These are phyloP conservation scores for Lenzites betulinus DNA, from an alignment of 768 basidiomycete genomes.

Conservation along the genomic window DNA sequence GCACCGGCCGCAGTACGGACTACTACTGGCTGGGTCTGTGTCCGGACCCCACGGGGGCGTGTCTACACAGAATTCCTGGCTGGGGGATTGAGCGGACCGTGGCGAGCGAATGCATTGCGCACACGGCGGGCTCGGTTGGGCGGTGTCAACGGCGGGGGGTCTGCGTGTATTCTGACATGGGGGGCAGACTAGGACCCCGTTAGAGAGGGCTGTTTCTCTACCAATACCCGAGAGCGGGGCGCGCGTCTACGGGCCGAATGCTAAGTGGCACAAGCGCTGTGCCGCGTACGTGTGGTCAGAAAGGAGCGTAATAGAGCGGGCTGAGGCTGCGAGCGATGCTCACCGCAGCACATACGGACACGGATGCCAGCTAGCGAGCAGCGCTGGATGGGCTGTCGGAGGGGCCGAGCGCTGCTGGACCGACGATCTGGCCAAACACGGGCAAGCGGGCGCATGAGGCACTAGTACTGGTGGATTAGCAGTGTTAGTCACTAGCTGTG, in stretches of 20 bases:
- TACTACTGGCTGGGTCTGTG: constrained; percentile 1
- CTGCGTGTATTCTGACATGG: neutral
- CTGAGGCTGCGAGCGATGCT: neutral
- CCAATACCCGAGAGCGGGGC: neutral
- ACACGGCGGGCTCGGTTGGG: neutral
- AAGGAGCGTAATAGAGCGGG: neutral
- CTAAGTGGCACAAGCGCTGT: constrained; percentile 10
- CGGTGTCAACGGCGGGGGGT: neutral
- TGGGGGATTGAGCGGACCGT: constrained; percentile 5
- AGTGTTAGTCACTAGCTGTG: no score
- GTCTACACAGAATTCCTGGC: neutral
- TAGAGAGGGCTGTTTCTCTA: neutral
- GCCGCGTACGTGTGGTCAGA: neutral
- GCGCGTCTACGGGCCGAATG: constrained; percentile 6
- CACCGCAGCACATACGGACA: neutral
- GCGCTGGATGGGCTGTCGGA: neutral
- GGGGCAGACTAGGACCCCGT: neutral
- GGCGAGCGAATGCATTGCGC: neutral
- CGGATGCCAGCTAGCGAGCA: neutral
- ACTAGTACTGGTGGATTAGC: neutral
- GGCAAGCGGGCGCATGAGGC: neutral
- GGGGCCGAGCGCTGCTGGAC: neutral
- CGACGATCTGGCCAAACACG: neutral
- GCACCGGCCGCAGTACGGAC: constrained; percentile 16
- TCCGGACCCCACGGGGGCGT: constrained; percentile 6